These are phyloP conservation scores for Corymbia citriodora DNA, from an alignment of 441 rosid species.

Conservation along the genomic window DNA sequence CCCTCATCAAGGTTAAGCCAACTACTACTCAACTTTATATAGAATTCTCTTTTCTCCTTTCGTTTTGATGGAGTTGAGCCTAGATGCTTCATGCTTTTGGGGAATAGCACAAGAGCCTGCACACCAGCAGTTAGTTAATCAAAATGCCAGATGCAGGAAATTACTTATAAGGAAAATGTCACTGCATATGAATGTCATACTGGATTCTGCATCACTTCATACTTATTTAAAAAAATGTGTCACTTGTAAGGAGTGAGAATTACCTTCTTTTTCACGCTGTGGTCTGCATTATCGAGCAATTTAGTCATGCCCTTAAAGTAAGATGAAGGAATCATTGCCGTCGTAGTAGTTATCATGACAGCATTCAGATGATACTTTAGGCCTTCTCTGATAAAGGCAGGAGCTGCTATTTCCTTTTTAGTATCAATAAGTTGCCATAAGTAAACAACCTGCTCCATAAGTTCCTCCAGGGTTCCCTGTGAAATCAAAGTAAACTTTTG, in stretches of 20 bases:
- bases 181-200: not conserved
- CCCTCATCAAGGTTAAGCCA: conserved; percentile 63
- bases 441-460: conserved; percentile 68
- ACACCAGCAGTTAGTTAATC: not conserved
- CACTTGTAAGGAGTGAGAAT: not conserved
- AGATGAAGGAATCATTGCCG: conserved; percentile 58
- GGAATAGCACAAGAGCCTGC: conserved; percentile 83
- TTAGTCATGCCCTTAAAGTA: conserved; percentile 66
- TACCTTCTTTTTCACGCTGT: conserved; percentile 76
- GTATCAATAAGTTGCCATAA: conserved; percentile 46
- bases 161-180: not conserved
- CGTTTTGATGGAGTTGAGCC: conserved; percentile 37
- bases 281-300: conserved; percentile 61
- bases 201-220: not conserved
- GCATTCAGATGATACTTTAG: conserved; percentile 50
- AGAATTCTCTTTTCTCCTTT: conserved; percentile 34
- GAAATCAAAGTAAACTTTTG: not conserved
- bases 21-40: conserved; percentile 21
- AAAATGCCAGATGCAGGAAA: not conserved
- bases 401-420: conserved; percentile 36
- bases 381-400: conserved; percentile 42
- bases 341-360: conserved; percentile 54
- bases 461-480: conserved; percentile 69
- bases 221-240: not conserved
- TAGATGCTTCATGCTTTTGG: conserved; percentile 57